These are phyloP conservation scores for Lactarius hatsudake DNA, from an alignment of 768 basidiomycete genomes.

Conservation along the genomic window DNA sequence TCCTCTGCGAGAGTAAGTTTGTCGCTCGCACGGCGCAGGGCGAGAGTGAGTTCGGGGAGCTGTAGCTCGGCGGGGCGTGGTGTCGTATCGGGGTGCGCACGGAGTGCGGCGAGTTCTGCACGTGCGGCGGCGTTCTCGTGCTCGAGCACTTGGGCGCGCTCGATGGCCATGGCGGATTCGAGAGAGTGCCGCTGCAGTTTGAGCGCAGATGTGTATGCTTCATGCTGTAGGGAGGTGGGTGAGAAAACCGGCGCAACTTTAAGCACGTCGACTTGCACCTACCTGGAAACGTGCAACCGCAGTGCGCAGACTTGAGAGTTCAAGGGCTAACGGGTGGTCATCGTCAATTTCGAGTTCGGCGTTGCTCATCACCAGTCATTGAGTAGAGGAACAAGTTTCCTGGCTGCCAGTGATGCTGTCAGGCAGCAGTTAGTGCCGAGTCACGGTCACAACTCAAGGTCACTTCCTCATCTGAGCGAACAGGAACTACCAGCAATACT, in stretches of 20 bases:
- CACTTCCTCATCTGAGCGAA: not conserved
- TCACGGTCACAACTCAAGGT: slow-evolving; percentile 12
- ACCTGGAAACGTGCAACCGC: slow-evolving; percentile 40
- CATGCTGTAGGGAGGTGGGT: slow-evolving; percentile 47
- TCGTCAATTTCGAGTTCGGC: slow-evolving; percentile 30
- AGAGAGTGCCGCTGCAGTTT: slow-evolving; percentile 64
- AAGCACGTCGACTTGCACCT: not conserved
- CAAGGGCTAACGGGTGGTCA: slow-evolving; percentile 40
- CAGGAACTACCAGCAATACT: not conserved
- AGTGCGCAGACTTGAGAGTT: slow-evolving; percentile 37
- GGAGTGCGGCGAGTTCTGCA: slow-evolving; percentile 56
- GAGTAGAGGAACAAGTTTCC: not conserved
- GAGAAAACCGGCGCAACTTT: not conserved
- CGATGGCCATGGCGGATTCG: slow-evolving; percentile 48
- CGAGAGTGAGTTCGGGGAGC: slow-evolving; percentile 58
- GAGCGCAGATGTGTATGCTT: slow-evolving; percentile 61
- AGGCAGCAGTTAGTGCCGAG: not conserved
- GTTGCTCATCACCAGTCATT: slow-evolving; percentile 21
- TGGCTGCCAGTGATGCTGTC: not conserved
- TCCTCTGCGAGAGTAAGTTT: slow-evolving; percentile 64
- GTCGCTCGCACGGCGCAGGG: slow-evolving; percentile 64
- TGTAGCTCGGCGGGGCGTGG: slow-evolving; percentile 40
- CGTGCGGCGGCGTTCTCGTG: slow-evolving; percentile 55
- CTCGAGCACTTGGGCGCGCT: slow-evolving; percentile 49
- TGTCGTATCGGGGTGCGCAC: slow-evolving; percentile 48